phyloP scores from a whole-genome alignment of 768 basidiomycete genomes.

The Hysterangium stoloniferum region DNA sequence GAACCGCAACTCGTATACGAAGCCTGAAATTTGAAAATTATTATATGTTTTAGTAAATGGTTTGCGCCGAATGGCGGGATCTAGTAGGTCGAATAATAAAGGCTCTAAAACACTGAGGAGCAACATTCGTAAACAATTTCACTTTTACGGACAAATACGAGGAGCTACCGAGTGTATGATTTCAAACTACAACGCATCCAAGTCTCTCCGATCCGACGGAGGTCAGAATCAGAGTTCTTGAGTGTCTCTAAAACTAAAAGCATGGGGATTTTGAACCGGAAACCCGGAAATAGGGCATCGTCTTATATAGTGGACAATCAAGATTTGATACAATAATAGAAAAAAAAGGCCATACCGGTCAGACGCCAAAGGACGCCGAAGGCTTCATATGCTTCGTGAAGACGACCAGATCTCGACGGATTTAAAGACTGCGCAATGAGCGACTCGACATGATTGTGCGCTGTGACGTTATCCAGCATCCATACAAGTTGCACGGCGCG shows the following conservation, averaged over 20 bases:
- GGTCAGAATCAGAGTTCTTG: conserved; percentile 62
- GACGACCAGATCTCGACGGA: conserved; percentile 38
- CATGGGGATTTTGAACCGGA: conserved; percentile 77
- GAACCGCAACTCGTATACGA: conserved; percentile 63
- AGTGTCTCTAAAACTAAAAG: conserved; percentile 81
- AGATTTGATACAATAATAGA: conserved; percentile 7
- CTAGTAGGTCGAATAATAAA: conserved; percentile 67
- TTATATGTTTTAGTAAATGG: conserved; percentile 43
- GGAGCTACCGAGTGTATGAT: conserved; percentile 74
- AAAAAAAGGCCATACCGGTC: conserved; percentile 45
- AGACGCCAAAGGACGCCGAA: conserved; percentile 92
- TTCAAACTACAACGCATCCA: conserved; percentile 96
- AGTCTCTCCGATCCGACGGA: conserved; percentile 80
- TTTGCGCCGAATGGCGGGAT: conserved; percentile 54
- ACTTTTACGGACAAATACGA: neutral
- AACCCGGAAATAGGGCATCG: conserved; percentile 74
- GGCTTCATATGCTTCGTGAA: conserved; percentile 64
- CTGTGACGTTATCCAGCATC: conserved; percentile 54
- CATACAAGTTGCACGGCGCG: conserved; percentile 79
- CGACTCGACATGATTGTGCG: conserved; percentile 63
- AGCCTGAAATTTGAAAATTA: conserved; percentile 60
- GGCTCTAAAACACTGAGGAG: conserved; percentile 70
- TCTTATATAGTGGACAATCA: conserved; percentile 38
- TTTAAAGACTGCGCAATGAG: conserved; percentile 66
- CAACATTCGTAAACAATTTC: no score